A percentile compares a stretch with the other conserved stretches of the same genome.
Evolutionary conservation across 495 filamentous ascomycete genomes (phyloP).

Genomic region (Neurospora sp.): DNA sequence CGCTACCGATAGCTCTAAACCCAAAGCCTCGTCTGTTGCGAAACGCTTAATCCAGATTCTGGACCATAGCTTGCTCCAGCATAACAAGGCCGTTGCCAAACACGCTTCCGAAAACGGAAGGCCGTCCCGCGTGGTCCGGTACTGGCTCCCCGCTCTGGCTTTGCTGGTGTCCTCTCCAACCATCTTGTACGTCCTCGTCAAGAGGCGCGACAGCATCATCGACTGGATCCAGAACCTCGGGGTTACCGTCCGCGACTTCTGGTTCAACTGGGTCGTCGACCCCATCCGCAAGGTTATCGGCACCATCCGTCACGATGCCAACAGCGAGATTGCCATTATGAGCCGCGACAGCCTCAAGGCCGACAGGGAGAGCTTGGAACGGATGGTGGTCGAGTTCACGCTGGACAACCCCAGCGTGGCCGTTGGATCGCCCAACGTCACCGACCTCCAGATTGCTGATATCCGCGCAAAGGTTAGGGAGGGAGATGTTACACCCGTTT

Average conservation of each 20-base stretch:
- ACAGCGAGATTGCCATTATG: slow-evolving; percentile 91
- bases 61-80: slow-evolving; percentile 44
- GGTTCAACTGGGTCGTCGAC: slow-evolving; percentile 88
- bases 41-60: not conserved
- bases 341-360: slow-evolving; percentile 80
- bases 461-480: slow-evolving; percentile 72
- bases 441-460: slow-evolving; percentile 51
- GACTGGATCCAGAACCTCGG: slow-evolving; percentile 70
- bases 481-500: slow-evolving; percentile 84
- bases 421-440: slow-evolving; percentile 30
- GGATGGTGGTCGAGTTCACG: slow-evolving; percentile 96
- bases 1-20: not conserved
- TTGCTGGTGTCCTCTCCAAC: slow-evolving; percentile 71
- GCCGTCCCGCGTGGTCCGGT: slow-evolving; percentile 66
- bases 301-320: slow-evolving; percentile 84
- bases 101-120: slow-evolving; percentile 54
- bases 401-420: slow-evolving; percentile 56
- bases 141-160: slow-evolving; percentile 68
- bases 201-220: slow-evolving; percentile 59
- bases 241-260: slow-evolving; percentile 74
- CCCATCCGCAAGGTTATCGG: slow-evolving; percentile 71
- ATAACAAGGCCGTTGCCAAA: slow-evolving; percentile 38
- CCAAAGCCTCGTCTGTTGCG: not conserved
- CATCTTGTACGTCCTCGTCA: slow-evolving; percentile 61
- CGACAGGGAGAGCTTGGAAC: slow-evolving; percentile 81